These are phyloP conservation scores for Amphibolis antarctica DNA, from an alignment of 106 monocot species.

Conservation along the genomic window DNA sequence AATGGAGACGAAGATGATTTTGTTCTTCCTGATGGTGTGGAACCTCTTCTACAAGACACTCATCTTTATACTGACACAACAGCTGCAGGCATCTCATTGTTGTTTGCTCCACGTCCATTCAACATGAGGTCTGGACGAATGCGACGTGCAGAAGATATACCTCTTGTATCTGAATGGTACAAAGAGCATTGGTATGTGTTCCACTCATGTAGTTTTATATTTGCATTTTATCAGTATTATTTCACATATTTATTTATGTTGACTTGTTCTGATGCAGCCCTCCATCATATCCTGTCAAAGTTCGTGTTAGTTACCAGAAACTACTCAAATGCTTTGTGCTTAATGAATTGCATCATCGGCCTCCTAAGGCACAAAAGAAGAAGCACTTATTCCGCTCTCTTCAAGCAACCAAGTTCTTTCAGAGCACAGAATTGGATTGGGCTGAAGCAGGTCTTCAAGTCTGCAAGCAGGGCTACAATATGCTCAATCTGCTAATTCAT, in stretches of 20 bases:
- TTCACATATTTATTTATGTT: not conserved
- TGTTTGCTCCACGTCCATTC: constrained; percentile 95
- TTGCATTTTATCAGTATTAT: not conserved
- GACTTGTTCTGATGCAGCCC: constrained; percentile 43
- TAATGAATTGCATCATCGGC: constrained; percentile 95
- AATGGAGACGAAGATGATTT: constrained; percentile 88
- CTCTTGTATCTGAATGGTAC: constrained; percentile 99
- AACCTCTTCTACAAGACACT: constrained; percentile 54
- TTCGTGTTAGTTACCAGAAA: constrained; percentile 98
- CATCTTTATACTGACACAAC: constrained; percentile 96
- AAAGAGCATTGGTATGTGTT: constrained; percentile 90
- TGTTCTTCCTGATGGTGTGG: constrained; percentile 73
- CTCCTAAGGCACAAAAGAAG: constrained; percentile 99
- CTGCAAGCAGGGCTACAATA: constrained; percentile 99
- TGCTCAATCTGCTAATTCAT: constrained; percentile 96
- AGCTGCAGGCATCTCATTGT: constrained; percentile 78
- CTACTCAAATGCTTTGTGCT: constrained; percentile 93
- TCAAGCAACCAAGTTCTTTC: constrained; percentile 97
- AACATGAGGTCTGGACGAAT: constrained; percentile 94
- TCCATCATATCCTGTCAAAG: constrained; percentile 97
- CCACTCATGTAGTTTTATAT: not conserved
- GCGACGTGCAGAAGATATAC: constrained; percentile 90
- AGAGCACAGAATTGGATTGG: constrained; percentile 97
- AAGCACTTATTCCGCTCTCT: constrained; percentile 92
- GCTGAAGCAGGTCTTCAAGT: constrained; percentile 99